Conservation (phyloP, 2,329 filamentous ascomycete genomes). For the Diaporthe sp. region DNA sequence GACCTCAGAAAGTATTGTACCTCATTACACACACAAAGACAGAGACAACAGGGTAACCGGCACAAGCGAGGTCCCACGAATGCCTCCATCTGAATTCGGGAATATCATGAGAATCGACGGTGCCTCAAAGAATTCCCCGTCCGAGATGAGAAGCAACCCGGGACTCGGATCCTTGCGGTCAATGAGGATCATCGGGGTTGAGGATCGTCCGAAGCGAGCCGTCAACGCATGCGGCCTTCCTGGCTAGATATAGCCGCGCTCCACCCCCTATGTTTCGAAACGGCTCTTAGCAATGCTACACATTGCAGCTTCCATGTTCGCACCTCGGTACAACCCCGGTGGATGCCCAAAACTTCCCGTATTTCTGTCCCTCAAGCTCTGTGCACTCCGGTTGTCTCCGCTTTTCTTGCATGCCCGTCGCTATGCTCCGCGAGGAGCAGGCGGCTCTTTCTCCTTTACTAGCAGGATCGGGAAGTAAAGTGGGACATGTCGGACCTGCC, state of each 20-base stretch:
- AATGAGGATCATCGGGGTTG: conserved; percentile 8
- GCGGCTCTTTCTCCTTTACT: conserved; percentile 19
- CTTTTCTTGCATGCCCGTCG: conserved; percentile 2
- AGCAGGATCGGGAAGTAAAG: conserved; percentile 29
- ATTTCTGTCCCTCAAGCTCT: background rate
- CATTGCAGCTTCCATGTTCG: background rate
- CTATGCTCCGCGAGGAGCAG: conserved; percentile 13
- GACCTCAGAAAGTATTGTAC: background rate
- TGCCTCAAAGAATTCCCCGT: conserved; percentile 7
- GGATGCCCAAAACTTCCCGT: background rate
- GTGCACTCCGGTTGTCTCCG: background rate
- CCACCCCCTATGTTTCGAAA: conserved; percentile 33
- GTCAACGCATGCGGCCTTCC: conserved; percentile 18
- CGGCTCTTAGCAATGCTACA: conserved; percentile 12
- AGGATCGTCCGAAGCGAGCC: conserved; percentile 30
- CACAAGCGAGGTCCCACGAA: background rate
- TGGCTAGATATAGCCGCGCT: conserved; percentile 28
- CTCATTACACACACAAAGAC: background rate
- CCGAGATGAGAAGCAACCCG: conserved; percentile 13
- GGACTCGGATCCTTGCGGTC: background rate
- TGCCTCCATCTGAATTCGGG: background rate
- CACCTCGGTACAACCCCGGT: conserved; percentile 18
- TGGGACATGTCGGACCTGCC: conserved; percentile 23
- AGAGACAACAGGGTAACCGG: background rate
- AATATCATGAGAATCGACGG: background rate